Conservation (phyloP, 176 grass and related monocot genomes). For the Ananas comosus region DNA sequence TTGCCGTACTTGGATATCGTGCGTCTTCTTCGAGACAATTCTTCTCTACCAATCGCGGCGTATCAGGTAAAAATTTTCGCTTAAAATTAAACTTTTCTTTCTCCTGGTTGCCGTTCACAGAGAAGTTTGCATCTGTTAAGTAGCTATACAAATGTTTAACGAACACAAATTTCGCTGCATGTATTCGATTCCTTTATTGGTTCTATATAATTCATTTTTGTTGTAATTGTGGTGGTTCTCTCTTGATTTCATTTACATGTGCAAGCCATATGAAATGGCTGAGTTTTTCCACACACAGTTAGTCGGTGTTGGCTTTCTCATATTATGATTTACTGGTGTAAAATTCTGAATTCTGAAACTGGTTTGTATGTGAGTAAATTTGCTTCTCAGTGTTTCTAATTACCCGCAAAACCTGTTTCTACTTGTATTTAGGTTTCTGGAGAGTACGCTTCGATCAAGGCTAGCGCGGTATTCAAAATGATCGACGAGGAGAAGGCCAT, state of each 20-base stretch:
- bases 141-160: neutral
- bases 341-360: too few species aligned
- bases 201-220: too few species aligned
- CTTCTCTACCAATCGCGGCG: slow-evolving; percentile 80
- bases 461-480: slow-evolving; percentile 61
- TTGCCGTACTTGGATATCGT: slow-evolving; percentile 88
- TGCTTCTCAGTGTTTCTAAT: too few species aligned
- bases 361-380: too few species aligned
- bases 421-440: slow-evolving; percentile 64
- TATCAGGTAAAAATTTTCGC: slow-evolving; percentile 51
- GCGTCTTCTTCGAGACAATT: slow-evolving; percentile 82
- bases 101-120: neutral
- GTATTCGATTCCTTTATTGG: too few species aligned
- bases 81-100: neutral
- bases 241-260: too few species aligned
- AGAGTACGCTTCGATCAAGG: slow-evolving; percentile 99
- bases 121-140: neutral
- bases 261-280: too few species aligned
- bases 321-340: too few species aligned
- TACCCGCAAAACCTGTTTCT: neutral
- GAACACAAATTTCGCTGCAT: neutral
- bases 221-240: too few species aligned
- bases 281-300: too few species aligned
- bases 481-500: slow-evolving; percentile 95
- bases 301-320: too few species aligned